Evolutionary conservation across 306 rosid species (phyloP).

Genomic region (Pterocarpus macrocarpus): DNA sequence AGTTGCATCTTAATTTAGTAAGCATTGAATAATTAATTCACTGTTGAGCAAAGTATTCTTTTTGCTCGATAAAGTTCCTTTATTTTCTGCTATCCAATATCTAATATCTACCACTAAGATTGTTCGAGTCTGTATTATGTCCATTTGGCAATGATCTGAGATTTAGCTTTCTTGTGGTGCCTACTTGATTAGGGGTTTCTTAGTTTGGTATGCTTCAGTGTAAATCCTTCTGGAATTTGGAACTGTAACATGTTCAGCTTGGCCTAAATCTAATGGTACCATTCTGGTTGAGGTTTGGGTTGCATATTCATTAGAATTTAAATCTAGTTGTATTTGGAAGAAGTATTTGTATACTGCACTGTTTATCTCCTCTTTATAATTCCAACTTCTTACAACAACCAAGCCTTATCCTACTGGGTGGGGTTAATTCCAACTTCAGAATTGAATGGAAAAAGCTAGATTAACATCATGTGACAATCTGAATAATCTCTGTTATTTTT

Average conservation of each 20-base stretch:
- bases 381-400: not conserved
- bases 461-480: conserved; percentile 19
- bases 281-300: conserved; percentile 1
- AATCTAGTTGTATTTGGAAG: conserved; percentile 9
- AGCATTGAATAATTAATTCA: conserved; percentile 11
- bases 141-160: not conserved
- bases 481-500: not conserved
- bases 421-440: not conserved
- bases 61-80: not conserved
- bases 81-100: not conserved
- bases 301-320: not conserved
- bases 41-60: not conserved
- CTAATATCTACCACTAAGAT: not conserved
- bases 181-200: conserved; percentile 3
- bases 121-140: not conserved
- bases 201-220: not conserved
- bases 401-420: not conserved
- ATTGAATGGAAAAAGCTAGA: not conserved
- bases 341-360: not conserved
- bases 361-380: conserved; percentile 25
- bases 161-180: conserved; percentile 1
- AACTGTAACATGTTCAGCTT: conserved; percentile 9
- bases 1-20: conserved; percentile 21
- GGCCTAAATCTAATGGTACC: not conserved
- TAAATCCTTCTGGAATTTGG: conserved; percentile 9